Evolutionary conservation across 768 basidiomycete species (phyloP), one percentile per base, ranked within the genome.

Genomic region (Suillus bovinus): DNA sequence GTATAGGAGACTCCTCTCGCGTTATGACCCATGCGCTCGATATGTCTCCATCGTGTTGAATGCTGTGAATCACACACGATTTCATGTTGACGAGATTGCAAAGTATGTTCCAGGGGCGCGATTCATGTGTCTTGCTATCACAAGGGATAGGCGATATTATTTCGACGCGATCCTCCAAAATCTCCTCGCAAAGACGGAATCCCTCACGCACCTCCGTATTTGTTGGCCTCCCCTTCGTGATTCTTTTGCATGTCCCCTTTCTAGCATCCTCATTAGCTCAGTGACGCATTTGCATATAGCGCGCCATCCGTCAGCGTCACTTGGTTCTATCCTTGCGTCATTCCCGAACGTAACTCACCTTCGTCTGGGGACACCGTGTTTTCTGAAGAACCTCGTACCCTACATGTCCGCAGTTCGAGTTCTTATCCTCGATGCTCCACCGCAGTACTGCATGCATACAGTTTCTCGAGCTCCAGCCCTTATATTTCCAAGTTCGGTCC

Each of bases 371-470:
- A 62, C 42, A 24, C 61, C 61, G 24, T 62, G 61, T 47, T 62
- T 62, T 24, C 61, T 62, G 38, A 62, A 58, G 24, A 47, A 59
- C 16, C 57, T 62, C 13, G 58, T 62, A 16, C 55, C 57, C 27
- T 38, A 59, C 29, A 59, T 60, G 58, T 27, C 34, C 24, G 24
- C 58, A 34, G 49, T 59, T n/a, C 42, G 36, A 34, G 10, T 60
- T 58, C 58, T 62, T n/a, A 36, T 58, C 42, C 61, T 62, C 44
- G 61, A 58, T n/a, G 55, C 61, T 4, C 61, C 61, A 20, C 61
- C 61, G 10, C 33, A 44, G 27, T 59, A 60, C 22, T 59, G 24
- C 22, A 22, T 49, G 36, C 46, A 62, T n/a, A 22, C 58, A 11
- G 39, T 24, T 9, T 59, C 29, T 62, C 34, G 31, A 20, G 22